These are phyloP conservation scores for Cryptosporidium canis DNA, from an alignment of 169 alveolate genomes.

Conservation along the genomic window DNA sequence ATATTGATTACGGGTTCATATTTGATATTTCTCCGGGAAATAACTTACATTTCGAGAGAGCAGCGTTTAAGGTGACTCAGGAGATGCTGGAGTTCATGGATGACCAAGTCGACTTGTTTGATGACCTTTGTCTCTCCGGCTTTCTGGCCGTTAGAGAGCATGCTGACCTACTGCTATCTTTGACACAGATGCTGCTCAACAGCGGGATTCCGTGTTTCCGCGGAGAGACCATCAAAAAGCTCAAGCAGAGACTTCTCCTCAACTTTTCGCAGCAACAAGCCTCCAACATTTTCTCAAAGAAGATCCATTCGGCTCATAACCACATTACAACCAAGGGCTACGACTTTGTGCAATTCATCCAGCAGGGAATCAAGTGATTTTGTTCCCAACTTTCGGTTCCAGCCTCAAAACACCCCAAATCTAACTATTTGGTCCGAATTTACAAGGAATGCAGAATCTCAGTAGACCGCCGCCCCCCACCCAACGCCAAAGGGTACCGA, in stretches of 20 bases:
- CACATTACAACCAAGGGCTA: constrained; percentile 82
- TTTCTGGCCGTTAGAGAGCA: constrained; percentile 90
- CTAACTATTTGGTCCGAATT: too few species aligned
- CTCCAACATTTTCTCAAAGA: constrained; percentile 77
- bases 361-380: constrained; percentile 81
- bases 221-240: constrained; percentile 86
- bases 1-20: constrained; percentile 97
- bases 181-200: constrained; percentile 87
- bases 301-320: constrained; percentile 79
- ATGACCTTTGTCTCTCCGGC: constrained; percentile 86
- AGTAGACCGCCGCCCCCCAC: too few species aligned
- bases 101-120: constrained; percentile 80
- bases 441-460: too few species aligned
- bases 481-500: background rate
- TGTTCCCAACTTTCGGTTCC: too few species aligned
- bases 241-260: constrained; percentile 79
- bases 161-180: constrained; percentile 84
- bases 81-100: constrained; percentile 96
- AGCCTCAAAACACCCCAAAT: too few species aligned
- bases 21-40: constrained; percentile 96
- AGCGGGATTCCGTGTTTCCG: constrained; percentile 95
- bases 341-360: constrained; percentile 84
- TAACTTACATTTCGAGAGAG: constrained; percentile 94
- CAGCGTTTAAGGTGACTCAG: constrained; percentile 94
- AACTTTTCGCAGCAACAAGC: constrained; percentile 80